phyloP scores from a whole-genome alignment of 371 early-diverging fungal species.

The Mucor mucedo region DNA sequence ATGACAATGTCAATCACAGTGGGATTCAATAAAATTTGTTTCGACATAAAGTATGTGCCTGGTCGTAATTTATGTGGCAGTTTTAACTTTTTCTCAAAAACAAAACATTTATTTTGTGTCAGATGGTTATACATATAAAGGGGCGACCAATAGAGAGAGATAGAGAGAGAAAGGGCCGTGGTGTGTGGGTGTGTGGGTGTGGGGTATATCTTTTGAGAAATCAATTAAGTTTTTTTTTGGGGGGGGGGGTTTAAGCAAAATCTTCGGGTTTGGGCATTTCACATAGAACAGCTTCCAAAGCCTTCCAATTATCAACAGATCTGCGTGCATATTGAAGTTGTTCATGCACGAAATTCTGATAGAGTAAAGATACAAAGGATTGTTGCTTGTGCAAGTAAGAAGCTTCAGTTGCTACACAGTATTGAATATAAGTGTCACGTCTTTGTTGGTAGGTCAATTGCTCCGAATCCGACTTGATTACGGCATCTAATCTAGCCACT shows the following conservation, averaged over 20 bases:
- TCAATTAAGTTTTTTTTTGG: too few relatives aligned
- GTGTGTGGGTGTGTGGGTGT: too few relatives aligned
- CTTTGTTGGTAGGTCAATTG: conserved; percentile 36
- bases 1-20: too few relatives aligned
- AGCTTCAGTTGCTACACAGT: conserved; percentile 33
- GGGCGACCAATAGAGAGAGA: too few relatives aligned
- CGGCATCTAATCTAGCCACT: conserved; percentile 44
- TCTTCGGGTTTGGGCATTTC: conserved; percentile 43
- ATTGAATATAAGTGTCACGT: conserved; percentile 34
- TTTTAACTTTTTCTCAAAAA: background rate
- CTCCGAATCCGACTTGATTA: conserved; percentile 39
- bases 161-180: background rate
- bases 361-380: conserved; percentile 56
- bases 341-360: conserved; percentile 65
- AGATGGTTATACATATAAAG: too few relatives aligned
- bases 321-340: conserved; percentile 59
- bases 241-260: conserved; percentile 17
- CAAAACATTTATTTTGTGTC: background rate
- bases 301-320: conserved; percentile 60
- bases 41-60: too few relatives aligned
- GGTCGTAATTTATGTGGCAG: too few relatives aligned
- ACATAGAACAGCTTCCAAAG: conserved; percentile 46
- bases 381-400: conserved; percentile 41
- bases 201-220: too few relatives aligned
- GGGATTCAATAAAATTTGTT: too few relatives aligned